Conservation (phyloP, 495 filamentous ascomycete species). For the Pseudoneurospora amorphoporcata region DNA sequence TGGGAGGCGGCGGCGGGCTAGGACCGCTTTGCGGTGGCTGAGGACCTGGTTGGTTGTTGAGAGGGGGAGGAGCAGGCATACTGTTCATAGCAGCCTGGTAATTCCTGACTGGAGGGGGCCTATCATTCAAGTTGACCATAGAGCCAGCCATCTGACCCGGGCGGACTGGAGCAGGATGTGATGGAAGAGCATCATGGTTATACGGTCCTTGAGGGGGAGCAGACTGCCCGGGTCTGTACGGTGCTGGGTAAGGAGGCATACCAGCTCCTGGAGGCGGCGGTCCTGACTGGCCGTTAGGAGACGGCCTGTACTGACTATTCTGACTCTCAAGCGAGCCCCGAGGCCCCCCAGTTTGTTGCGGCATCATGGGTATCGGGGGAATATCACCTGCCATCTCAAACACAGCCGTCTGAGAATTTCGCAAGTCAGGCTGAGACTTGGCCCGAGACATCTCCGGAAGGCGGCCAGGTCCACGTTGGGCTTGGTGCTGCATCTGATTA, state of each 20-base stretch:
- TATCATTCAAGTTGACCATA: constrained; percentile 39
- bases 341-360: background rate
- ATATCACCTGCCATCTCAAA: constrained; percentile 61
- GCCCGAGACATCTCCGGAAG: constrained; percentile 40
- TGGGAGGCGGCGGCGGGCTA: constrained; percentile 14
- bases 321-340: constrained; percentile 6
- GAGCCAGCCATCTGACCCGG: constrained; percentile 57
- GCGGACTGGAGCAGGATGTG: constrained; percentile 72
- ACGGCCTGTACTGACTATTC: constrained; percentile 14
- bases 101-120: constrained; percentile 64
- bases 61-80: background rate
- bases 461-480: constrained; percentile 32
- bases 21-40: constrained; percentile 16
- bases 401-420: constrained; percentile 48
- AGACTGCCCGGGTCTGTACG: constrained; percentile 23
- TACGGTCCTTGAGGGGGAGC: constrained; percentile 13
- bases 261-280: constrained; percentile 20
- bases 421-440: constrained; percentile 60
- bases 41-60: background rate
- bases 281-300: constrained; percentile 18
- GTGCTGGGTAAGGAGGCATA: constrained; percentile 22
- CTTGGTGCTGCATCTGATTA: constrained; percentile 17
- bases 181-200: constrained; percentile 52
- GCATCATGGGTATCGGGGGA: constrained; percentile 38
- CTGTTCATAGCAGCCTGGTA: constrained; percentile 41